phyloP scores from a whole-genome alignment of 2,329 filamentous ascomycete species.

The Colletotrichum lini region DNA sequence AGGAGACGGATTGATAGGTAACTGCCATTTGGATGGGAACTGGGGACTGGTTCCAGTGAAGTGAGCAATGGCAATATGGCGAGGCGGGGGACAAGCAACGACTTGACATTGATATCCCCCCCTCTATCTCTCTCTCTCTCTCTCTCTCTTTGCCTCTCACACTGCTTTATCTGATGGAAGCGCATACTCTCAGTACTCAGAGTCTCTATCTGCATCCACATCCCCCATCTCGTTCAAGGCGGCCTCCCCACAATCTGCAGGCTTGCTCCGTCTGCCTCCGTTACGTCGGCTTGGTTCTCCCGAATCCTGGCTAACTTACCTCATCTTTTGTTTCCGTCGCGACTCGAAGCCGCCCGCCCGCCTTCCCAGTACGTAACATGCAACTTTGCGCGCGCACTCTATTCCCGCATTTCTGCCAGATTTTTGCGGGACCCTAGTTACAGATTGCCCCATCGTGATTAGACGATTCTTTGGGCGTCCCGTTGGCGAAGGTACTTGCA shows the following conservation, averaged over 20 bases:
- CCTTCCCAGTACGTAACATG: slow-evolving; percentile 2
- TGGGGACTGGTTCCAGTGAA: slow-evolving; percentile 6
- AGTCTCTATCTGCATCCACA: slow-evolving; percentile 7
- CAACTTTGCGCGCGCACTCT: not conserved
- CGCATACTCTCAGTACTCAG: not conserved
- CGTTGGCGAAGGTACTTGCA: not conserved
- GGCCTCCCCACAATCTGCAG: slow-evolving; percentile 32
- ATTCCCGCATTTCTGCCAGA: not conserved
- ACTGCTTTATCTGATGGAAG: not conserved
- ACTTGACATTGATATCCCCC: not conserved
- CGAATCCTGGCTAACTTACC: slow-evolving; percentile 37
- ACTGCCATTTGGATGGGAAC: slow-evolving; percentile 14
- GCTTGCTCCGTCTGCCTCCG: slow-evolving; percentile 35
- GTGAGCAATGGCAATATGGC: not conserved
- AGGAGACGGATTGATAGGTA: not conserved
- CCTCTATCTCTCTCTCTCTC: not conserved
- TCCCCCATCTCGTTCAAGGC: not conserved
- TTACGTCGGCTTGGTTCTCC: slow-evolving; percentile 36
- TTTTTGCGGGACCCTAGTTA: not conserved
- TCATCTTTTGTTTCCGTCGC: slow-evolving; percentile 5
- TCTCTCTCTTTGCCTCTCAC: not conserved
- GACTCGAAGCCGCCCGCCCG: slow-evolving; percentile 1
- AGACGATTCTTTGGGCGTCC: not conserved
- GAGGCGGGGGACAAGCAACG: not conserved
- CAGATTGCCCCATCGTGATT: not conserved